Percentiles rank a stretch among this genome's conserved stretches.
These are phyloP conservation scores for Flaveria brownii DNA, from an alignment of 129 eudicot species.

Conservation along the genomic window DNA sequence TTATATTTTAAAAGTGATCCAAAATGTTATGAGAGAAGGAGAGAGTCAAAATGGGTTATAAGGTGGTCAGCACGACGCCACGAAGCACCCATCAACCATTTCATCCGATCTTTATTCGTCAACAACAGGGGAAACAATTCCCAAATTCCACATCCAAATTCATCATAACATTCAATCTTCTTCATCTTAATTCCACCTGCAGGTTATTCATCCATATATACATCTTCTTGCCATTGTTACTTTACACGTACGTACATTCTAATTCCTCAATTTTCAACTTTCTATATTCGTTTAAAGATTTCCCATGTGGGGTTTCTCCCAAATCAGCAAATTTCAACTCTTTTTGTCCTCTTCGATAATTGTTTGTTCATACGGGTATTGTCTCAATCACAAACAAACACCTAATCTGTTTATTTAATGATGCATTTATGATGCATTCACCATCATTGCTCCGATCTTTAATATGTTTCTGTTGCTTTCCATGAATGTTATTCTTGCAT, in stretches of 20 bases:
- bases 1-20: too few species aligned
- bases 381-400: neutral
- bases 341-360: neutral
- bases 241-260: neutral
- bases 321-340: neutral
- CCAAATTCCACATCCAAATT: neutral
- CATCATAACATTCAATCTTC: neutral
- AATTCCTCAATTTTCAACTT: neutral
- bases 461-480: neutral
- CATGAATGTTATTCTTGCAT: constrained; percentile 1
- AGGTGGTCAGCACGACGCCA: constrained; percentile 20
- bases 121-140: neutral
- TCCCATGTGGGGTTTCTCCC: neutral
- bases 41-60: neutral
- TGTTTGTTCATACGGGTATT: neutral
- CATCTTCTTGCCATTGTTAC: neutral
- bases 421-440: neutral
- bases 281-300: neutral
- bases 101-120: neutral
- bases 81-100: constrained; percentile 2
- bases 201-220: too few species aligned
- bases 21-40: neutral
- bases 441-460: neutral
- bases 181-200: neutral
- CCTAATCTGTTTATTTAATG: neutral